Evolutionary conservation across 2,329 filamentous ascomycete genomes (phyloP).

Genomic region (Thyridium curvatum): DNA sequence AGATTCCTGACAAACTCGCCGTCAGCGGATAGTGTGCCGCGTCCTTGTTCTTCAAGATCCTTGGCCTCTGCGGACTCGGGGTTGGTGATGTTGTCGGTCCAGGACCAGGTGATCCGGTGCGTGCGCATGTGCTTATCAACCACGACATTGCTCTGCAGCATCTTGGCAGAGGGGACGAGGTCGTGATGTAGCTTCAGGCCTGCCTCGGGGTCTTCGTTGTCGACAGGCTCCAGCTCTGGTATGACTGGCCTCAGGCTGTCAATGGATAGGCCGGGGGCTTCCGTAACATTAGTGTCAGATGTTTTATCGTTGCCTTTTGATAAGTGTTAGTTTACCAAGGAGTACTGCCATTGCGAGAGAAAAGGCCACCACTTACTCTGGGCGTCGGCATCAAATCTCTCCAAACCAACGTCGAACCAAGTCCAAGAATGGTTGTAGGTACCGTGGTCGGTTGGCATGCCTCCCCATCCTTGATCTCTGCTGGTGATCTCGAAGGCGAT

Average conservation of each 20-base stretch:
- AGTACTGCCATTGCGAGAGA: too few species aligned
- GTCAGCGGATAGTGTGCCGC: conserved; percentile 42
- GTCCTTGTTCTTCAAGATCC: conserved; percentile 33
- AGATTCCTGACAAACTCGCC: conserved; percentile 51
- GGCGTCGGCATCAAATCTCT: conserved; percentile 40
- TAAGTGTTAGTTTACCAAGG: too few species aligned
- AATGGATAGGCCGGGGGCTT: too few species aligned
- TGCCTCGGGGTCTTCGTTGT: background rate
- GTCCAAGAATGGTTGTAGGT: conserved; percentile 46
- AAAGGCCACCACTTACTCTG: conserved; percentile 15
- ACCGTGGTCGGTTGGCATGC: conserved; percentile 18
- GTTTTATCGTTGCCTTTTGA: too few species aligned
- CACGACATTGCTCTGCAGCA: conserved; percentile 41
- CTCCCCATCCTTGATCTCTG: conserved; percentile 53
- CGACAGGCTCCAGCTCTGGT: conserved; percentile 16
- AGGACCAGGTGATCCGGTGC: conserved; percentile 48
- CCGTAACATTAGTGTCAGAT: too few species aligned
- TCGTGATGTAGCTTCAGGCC: conserved; percentile 28
- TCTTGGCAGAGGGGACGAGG: conserved; percentile 27
- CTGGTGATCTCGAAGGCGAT: conserved; percentile 53
- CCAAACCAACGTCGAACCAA: conserved; percentile 59
- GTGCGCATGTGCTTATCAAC: conserved; percentile 25
- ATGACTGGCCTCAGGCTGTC: conserved; percentile 25
- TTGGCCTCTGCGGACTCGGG: conserved; percentile 8
- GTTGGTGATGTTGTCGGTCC: conserved; percentile 36